These are phyloP conservation scores for Elasticomyces elasticus DNA, from an alignment of 495 filamentous ascomycete species.

Conservation along the genomic window DNA sequence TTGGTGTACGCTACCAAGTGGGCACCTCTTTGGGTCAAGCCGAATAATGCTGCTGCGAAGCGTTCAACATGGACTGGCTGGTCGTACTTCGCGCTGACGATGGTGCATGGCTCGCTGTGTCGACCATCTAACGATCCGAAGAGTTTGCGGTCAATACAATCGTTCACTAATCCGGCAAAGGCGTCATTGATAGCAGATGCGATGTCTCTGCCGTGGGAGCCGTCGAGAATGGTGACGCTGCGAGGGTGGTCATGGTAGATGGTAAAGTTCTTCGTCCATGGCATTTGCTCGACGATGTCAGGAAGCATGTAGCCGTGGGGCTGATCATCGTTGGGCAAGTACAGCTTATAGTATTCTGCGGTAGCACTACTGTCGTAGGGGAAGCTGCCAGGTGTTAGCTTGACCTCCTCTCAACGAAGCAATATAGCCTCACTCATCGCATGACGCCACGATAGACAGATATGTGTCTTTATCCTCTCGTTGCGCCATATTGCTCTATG, in stretches of 20 bases:
- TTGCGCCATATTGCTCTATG: not conserved
- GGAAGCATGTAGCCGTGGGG: constrained; percentile 38
- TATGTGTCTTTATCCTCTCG: not conserved
- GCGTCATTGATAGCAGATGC: constrained; percentile 22
- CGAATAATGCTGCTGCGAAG: constrained; percentile 40
- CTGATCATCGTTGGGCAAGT: constrained; percentile 16
- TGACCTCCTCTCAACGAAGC: not conserved
- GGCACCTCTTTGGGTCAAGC: constrained; percentile 40
- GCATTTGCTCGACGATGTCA: constrained; percentile 36
- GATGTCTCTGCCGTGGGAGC: constrained; percentile 21
- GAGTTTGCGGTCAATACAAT: constrained; percentile 27
- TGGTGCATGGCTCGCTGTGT: constrained; percentile 40
- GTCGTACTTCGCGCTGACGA: constrained; percentile 33
- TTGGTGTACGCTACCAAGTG: constrained; percentile 41
- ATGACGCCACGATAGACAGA: not conserved
- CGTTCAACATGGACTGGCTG: constrained; percentile 39
- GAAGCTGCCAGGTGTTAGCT: constrained; percentile 1
- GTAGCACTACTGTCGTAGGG: not conserved
- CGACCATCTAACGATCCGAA: constrained; percentile 34
- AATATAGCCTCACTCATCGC: constrained; percentile 2
- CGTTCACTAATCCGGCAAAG: constrained; percentile 32
- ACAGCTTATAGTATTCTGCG: constrained; percentile 3
- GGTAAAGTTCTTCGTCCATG: constrained; percentile 35
- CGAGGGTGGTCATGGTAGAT: constrained; percentile 26
- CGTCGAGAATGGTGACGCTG: constrained; percentile 31